phyloP scores from a whole-genome alignment of 257 asterid species.

The Leptodermis oblonga region DNA sequence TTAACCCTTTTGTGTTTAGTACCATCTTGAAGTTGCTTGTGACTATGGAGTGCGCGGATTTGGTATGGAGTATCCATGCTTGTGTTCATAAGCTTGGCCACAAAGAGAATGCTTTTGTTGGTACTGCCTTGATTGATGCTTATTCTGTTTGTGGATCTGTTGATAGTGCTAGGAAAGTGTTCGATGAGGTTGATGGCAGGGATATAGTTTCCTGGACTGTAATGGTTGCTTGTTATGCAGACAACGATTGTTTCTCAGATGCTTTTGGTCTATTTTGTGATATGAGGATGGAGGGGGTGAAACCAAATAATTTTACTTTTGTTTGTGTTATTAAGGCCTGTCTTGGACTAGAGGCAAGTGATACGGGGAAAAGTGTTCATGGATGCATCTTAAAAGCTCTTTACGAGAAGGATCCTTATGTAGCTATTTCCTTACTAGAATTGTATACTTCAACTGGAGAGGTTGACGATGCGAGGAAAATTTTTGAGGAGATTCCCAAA shows the following conservation, averaged over 20 bases:
- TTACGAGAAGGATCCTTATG: constrained; percentile 73
- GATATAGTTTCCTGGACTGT: constrained; percentile 95
- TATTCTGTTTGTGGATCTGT: constrained; percentile 64
- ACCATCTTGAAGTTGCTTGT: constrained; percentile 39
- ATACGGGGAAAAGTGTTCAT: constrained; percentile 62
- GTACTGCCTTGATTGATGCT: constrained; percentile 69
- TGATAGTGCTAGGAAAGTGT: constrained; percentile 51
- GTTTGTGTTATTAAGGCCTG: constrained; percentile 82
- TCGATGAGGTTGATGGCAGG: constrained; percentile 46
- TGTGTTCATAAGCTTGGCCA: constrained; percentile 33
- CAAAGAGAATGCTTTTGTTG: constrained; percentile 48
- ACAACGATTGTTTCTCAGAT: constrained; percentile 56
- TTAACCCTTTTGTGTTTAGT: constrained; percentile 40
- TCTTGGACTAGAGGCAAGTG: constrained; percentile 51
- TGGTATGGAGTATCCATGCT: constrained; percentile 25
- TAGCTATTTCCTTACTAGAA: constrained; percentile 79
- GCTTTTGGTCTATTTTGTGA: constrained; percentile 47
- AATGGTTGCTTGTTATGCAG: constrained; percentile 76
- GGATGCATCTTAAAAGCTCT: constrained; percentile 64
- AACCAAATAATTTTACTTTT: constrained; percentile 79
- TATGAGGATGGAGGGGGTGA: constrained; percentile 60
- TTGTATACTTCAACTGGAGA: constrained; percentile 66
- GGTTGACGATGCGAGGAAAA: constrained; percentile 57
- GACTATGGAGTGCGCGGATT: constrained; percentile 30
- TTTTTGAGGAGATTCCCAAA: constrained; percentile 79